Conservation (phyloP, 768 basidiomycete genomes). For the Mycena rebaudengoi region DNA sequence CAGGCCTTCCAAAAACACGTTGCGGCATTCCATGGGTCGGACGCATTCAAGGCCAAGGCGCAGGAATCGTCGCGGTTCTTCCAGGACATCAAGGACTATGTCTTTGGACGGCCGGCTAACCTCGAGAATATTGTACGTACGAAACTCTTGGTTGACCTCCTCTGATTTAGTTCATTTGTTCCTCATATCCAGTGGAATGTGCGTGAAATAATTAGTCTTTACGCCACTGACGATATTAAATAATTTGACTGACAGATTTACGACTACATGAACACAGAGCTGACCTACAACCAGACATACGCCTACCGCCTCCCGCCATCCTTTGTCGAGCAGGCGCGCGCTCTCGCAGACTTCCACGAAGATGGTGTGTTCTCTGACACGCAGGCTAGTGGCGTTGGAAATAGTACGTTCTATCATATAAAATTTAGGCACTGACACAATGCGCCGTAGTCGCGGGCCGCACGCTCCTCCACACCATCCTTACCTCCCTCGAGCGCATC, state of each 20-base stretch:
- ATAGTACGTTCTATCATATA: slow-evolving; percentile 60
- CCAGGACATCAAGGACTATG: slow-evolving; percentile 54
- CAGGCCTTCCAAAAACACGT: slow-evolving; percentile 59
- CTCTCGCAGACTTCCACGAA: slow-evolving; percentile 84
- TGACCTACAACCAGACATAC: slow-evolving; percentile 85
- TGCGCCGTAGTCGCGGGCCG: slow-evolving; percentile 75
- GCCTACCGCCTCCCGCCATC: slow-evolving; percentile 84
- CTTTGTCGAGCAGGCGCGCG: slow-evolving; percentile 76
- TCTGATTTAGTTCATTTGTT: slow-evolving; percentile 22
- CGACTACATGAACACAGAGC: slow-evolving; percentile 80
- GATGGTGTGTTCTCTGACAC: slow-evolving; percentile 73
- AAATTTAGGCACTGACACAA: not conserved
- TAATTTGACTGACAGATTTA: too few relatives aligned
- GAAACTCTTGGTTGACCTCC: not conserved
- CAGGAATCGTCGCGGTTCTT: slow-evolving; percentile 56
- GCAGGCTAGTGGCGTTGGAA: slow-evolving; percentile 73
- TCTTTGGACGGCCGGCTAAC: slow-evolving; percentile 53
- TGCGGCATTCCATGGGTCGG: slow-evolving; percentile 48
- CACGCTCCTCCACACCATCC: slow-evolving; percentile 76
- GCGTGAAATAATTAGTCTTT: too few relatives aligned
- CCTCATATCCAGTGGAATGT: slow-evolving; percentile 74
- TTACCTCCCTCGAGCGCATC: slow-evolving; percentile 78
- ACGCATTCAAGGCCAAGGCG: slow-evolving; percentile 52
- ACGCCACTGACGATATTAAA: too few relatives aligned
- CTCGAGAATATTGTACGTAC: slow-evolving; percentile 58